Conservation (phyloP, 768 basidiomycete species). For the Dendrothele bispora region DNA sequence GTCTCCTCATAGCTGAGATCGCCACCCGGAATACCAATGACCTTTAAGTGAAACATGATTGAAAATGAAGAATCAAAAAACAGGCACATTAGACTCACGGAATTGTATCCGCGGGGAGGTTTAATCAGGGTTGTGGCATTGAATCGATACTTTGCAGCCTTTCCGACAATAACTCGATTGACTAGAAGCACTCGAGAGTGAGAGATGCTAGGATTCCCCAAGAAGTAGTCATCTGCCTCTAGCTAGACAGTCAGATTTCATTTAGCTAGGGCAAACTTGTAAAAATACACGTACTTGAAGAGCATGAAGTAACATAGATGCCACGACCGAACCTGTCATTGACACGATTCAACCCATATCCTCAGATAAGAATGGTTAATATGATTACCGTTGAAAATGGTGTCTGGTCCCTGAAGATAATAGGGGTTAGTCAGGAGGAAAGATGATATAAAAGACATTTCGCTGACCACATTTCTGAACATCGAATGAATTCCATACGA, state of each 20-base stretch:
- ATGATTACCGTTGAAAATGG: too few species aligned
- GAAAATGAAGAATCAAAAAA: not conserved
- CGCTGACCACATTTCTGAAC: constrained; percentile 54
- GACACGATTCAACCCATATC: too few species aligned
- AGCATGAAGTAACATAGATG: constrained; percentile 66
- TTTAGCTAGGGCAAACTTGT: too few species aligned
- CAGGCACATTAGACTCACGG: constrained; percentile 44
- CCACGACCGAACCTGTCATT: constrained; percentile 60
- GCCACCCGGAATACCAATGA: constrained; percentile 61
- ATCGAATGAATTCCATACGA: constrained; percentile 61
- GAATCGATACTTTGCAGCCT: constrained; percentile 45
- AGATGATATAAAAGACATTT: constrained; percentile 2
- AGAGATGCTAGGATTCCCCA: constrained; percentile 41
- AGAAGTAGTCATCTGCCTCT: constrained; percentile 70
- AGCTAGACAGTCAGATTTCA: too few species aligned
- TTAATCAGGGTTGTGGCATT: constrained; percentile 48
- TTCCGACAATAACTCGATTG: constrained; percentile 66
- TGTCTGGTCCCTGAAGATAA: too few species aligned
- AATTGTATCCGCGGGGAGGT: constrained; percentile 61
- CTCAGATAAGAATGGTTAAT: not conserved
- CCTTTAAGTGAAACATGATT: constrained; percentile 30
- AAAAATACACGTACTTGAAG: constrained; percentile 69
- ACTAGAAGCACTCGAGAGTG: constrained; percentile 51
- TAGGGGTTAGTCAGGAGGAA: too few species aligned
- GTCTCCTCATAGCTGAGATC: constrained; percentile 72